Evolutionary conservation across 371 early-diverging fungal genomes (phyloP), one percentile per base, ranked within the genome.

Genomic region (Mortierella sp.): DNA sequence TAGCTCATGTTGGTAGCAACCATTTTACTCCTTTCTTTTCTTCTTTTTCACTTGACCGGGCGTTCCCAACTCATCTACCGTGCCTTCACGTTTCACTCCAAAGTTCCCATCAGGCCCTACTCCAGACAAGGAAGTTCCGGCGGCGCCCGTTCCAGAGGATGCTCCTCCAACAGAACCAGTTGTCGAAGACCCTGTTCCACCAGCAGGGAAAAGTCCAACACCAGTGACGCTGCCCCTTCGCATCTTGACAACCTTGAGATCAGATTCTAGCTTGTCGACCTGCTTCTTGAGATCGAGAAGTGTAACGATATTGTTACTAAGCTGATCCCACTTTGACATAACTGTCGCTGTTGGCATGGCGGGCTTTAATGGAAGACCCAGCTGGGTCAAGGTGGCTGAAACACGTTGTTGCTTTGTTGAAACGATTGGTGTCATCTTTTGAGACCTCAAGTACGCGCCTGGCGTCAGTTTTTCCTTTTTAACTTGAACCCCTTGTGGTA

Each of bases 211-310:
- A 24, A 73, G 28, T 55, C 80, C 79, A 9, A 51, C 58, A 3
- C 72, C 70, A 9, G 70, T 65, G 26, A 65, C 70, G 45, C 83
- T 80, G 62, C 84, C 84, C 52, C 88, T 85, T 57, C 90, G 86
- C 32, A 87, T 78, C 54, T 86, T 84, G 75, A 88, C 84, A 16
- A 90, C 88, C 68, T 91, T 89, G 55, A 93, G 84, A 62, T 96
- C 96, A 10, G 87, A 84, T 77, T 97, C 96, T 30, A 90, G 83
- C 81, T 93, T 93, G 78, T 97, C 97, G 1, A 89, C 90, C 20
- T 88, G 84, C 77, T 94, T 94, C 83, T 95, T 95, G 59, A 94
- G 80, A 66, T 97, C 97, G 68, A 96, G 80, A 78, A 96, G 83
- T 22, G 84, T 87, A 52, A 94, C 75, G 64, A 96, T 89, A 11